Percentiles rank a stretch among this genome's conserved stretches.
phyloP scores from a whole-genome alignment of 139 green algal species.

The Desmodesmus armatus region DNA sequence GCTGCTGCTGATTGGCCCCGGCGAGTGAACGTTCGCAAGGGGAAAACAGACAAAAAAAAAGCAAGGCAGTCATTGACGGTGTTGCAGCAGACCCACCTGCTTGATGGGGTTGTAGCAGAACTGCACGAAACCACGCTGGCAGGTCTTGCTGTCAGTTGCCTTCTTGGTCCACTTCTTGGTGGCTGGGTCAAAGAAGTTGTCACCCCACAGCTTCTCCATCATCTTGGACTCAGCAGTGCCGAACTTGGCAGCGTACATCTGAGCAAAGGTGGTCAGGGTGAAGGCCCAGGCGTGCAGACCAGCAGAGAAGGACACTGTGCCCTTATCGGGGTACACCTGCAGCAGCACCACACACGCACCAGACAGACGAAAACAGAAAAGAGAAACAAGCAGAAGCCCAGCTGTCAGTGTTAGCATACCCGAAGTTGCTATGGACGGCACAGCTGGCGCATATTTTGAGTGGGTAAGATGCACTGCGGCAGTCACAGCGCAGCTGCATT shows the following conservation, averaged over 20 bases:
- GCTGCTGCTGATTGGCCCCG: no score
- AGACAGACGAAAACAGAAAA: not conserved
- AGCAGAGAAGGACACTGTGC: slow-evolving; percentile 98
- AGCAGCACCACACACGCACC: no score
- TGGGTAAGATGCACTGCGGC: no score
- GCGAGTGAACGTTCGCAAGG: no score
- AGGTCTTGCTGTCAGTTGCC: slow-evolving; percentile 85
- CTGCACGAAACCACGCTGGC: slow-evolving; percentile 97
- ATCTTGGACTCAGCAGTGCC: slow-evolving; percentile 86
- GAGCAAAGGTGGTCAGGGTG: slow-evolving; percentile 97
- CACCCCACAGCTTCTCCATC: slow-evolving; percentile 97
- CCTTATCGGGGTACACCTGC: slow-evolving; percentile 95
- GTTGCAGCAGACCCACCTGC: slow-evolving; percentile 50
- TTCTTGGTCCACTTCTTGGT: slow-evolving; percentile 99
- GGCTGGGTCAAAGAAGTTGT: slow-evolving; percentile 98
- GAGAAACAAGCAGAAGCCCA: no score
- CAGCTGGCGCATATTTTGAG: no score
- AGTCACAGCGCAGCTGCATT: no score
- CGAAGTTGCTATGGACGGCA: no score
- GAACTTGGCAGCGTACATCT: slow-evolving; percentile 99
- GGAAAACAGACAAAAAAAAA: no score
- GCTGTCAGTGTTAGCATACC: no score
- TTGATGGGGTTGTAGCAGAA: slow-evolving; percentile 99
- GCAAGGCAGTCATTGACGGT: no score
- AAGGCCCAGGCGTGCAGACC: slow-evolving; percentile 99